A percentile compares a stretch with the other conserved stretches of the same genome.
Evolutionary conservation across 345 rosid genomes (phyloP).

Genomic region (Boechera retrofracta): DNA sequence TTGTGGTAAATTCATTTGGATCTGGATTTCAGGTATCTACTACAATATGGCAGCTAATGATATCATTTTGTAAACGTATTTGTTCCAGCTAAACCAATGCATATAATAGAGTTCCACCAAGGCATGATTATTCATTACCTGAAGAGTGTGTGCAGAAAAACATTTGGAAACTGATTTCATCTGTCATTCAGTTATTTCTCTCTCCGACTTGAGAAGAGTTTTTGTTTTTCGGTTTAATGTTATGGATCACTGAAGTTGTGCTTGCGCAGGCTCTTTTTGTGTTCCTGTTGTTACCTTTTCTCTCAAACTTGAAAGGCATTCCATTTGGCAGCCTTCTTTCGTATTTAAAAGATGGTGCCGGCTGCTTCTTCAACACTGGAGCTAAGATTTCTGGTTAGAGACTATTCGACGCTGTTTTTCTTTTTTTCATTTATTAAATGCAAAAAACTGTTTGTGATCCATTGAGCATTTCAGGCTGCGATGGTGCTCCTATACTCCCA

Average conservation of each 20-base stretch:
- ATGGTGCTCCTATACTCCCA: conserved; percentile 82
- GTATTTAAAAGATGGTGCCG: conserved; percentile 77
- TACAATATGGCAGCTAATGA: conserved; percentile 18
- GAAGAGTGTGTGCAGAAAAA: neutral
- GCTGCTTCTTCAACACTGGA: conserved; percentile 77
- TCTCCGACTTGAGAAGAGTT: neutral
- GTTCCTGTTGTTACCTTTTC: conserved; percentile 68
- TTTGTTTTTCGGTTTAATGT: neutral
- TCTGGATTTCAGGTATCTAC: conserved; percentile 88
- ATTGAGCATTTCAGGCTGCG: conserved; percentile 57
- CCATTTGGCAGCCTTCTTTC: conserved; percentile 67
- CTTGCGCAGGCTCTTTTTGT: conserved; percentile 80
- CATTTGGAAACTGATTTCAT: conserved; percentile 22
- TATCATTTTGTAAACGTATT: neutral
- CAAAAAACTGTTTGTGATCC: conserved; percentile 15
- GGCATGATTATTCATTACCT: conserved; percentile 14
- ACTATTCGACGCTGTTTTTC: neutral
- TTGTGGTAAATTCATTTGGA: conserved; percentile 92
- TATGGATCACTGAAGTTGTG: conserved; percentile 22
- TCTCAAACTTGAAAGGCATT: conserved; percentile 86
- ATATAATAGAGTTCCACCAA: conserved; percentile 6
- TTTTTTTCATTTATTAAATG: neutral
- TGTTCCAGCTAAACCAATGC: neutral
- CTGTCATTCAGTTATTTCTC: neutral
- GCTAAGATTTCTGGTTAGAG: conserved; percentile 59